Evolutionary conservation across 192 early-diverging fungal species (phyloP), one percentile per base, ranked within the genome.

Genomic region (Thamnidium elegans): DNA sequence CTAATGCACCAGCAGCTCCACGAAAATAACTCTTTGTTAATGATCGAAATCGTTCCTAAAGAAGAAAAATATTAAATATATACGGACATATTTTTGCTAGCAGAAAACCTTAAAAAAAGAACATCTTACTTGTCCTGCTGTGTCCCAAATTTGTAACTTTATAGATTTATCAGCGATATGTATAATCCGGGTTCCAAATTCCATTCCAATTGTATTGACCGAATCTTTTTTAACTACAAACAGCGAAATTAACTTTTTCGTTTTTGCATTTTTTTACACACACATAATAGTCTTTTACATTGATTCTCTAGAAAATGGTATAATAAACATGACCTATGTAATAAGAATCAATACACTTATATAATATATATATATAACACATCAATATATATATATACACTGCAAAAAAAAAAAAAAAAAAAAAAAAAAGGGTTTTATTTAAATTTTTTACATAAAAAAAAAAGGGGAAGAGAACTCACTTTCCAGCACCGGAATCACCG

Each of bases 11-110:
- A 10, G 87, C 86, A 36, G 90, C 88, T 42, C 90, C 90, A 69
- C 90, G 82, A 63, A 91, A 92, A 62, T 92, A 92, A 72, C 87
- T 89, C 51, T 83, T 79, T 3, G 90, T 92, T 17, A 92, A 86
- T 61, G 83, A 90, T 78, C 81, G 74, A 59, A 82, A 82, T n/a
- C 78, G 77, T 64, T 82, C 77, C 68, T 74, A 46, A 30, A 42
- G 55, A 6, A 55, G 34, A 15, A 32, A 34, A 54, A n/a, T n/a
- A n/a, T n/a, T n/a, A n/a, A n/a, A n/a, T n/a, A n/a, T n/a, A n/a
- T n/a, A n/a, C n/a, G n/a, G n/a, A n/a, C n/a, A n/a, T n/a, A n/a
- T n/a, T n/a, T n/a, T n/a, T n/a, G n/a, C n/a, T n/a, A n/a, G n/a
- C n/a, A n/a, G n/a, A n/a, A n/a, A n/a, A n/a, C n/a, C n/a, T n/a